Conservation (phyloP, 805 yeast genomes). For the Brettanomyces bruxellensis region DNA sequence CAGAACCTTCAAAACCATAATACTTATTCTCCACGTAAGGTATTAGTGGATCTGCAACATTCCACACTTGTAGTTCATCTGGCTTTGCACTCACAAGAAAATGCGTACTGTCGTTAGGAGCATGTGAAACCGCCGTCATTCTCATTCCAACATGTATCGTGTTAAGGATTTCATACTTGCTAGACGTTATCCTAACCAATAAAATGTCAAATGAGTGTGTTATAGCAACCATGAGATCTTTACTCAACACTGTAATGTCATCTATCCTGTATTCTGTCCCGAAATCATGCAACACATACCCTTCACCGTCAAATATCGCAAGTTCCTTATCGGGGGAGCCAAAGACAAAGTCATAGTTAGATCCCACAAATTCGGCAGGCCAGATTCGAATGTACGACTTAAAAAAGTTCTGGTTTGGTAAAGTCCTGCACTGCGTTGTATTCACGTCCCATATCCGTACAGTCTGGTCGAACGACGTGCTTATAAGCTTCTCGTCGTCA, state of each 20-base stretch:
- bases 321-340: constrained; percentile 73
- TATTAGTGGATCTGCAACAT: constrained; percentile 42
- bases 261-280: constrained; percentile 39
- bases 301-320: constrained; percentile 33
- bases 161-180: constrained; percentile 20
- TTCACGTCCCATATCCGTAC: constrained; percentile 37
- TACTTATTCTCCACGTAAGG: constrained; percentile 47
- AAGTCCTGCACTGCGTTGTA: background rate
- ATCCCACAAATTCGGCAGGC: constrained; percentile 62
- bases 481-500: constrained; percentile 54
- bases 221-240: constrained; percentile 53
- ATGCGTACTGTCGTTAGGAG: constrained; percentile 40
- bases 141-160: constrained; percentile 42
- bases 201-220: constrained; percentile 55
- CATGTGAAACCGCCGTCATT: constrained; percentile 56
- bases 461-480: constrained; percentile 64
- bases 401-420: constrained; percentile 11
- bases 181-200: constrained; percentile 43
- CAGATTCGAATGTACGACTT: constrained; percentile 27
- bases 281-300: constrained; percentile 18
- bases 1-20: constrained; percentile 63
- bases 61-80: constrained; percentile 79
- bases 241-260: constrained; percentile 58
- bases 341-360: constrained; percentile 39
- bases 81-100: constrained; percentile 59